phyloP scores from a whole-genome alignment of 345 rosid genomes.

The Zanthoxylum bungeanum region DNA sequence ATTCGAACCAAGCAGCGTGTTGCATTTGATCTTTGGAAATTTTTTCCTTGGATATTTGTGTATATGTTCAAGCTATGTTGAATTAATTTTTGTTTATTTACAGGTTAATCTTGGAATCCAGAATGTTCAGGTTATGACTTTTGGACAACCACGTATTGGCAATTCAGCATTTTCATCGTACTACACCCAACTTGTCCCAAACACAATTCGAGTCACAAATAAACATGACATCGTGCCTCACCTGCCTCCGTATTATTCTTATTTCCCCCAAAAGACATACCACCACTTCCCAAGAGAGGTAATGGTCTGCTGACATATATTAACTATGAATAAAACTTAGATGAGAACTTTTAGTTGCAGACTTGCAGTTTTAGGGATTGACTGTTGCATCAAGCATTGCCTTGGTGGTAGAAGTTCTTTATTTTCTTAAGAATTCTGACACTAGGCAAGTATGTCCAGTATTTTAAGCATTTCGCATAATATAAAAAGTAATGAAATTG shows the following conservation, averaged over 20 bases:
- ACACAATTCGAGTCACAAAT: slow-evolving; percentile 72
- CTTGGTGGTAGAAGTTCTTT: neutral
- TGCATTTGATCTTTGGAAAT: neutral
- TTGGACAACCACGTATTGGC: slow-evolving; percentile 98
- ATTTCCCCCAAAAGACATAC: slow-evolving; percentile 83
- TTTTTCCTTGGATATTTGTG: neutral
- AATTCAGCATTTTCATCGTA: slow-evolving; percentile 80
- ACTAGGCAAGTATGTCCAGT: neutral
- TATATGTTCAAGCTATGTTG: neutral
- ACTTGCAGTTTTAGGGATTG: slow-evolving; percentile 1
- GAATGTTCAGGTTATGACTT: slow-evolving; percentile 73
- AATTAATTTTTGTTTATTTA: slow-evolving; percentile 11
- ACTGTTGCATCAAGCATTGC: neutral
- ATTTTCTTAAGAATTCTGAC: neutral
- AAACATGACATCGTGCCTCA: slow-evolving; percentile 91
- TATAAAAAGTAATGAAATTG: neutral
- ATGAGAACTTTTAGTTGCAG: neutral
- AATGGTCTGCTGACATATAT: slow-evolving; percentile 4
- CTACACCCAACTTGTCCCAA: slow-evolving; percentile 63
- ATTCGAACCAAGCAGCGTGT: neutral
- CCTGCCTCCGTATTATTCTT: slow-evolving; percentile 73
- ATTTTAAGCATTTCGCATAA: neutral
- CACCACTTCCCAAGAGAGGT: slow-evolving; percentile 99
- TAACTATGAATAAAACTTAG: neutral
- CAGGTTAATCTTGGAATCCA: slow-evolving; percentile 69